Base-by-base conservation (phyloP, 2,329 filamentous ascomycete genomes). In the Pyricularia sp. region DNA sequence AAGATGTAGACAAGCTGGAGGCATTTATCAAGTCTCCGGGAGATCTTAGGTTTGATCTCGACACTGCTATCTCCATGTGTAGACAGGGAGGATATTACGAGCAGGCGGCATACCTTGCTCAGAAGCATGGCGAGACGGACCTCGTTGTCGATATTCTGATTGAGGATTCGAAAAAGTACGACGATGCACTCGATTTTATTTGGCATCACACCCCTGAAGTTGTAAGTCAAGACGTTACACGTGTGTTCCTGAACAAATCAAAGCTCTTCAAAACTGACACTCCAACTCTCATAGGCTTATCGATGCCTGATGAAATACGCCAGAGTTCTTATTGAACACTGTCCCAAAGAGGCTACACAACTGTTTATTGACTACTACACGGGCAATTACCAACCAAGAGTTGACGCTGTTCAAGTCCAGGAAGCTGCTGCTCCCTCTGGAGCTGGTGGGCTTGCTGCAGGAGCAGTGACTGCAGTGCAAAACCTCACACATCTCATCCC, bases 41-140 rank as follows among this genome's bases (percentile, higher is more conserved):
- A 2, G 93, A 97, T 70, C 83, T 97, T 57, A 97, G 96, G 71
- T 99, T 99, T 71, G 94, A 99, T 73, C 81, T 97, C 2, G 94
- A 99, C 69, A 99, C 94, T 1, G 94, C 94, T 16, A 99, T 99
- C 68, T 86, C 89, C 1, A 97, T 99, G 92, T 99, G 94, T 72
- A 86, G 96, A 31, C 94, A 99, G 77, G 94, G 93, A 12, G 93
- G 94, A 0, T 99, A 99, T 75, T 96, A 88, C 71, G 93, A 97
- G 66, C 96, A 99, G 78, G 94, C 94, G 16, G 94, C 93, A 4
- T 99, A 96, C 71, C 82, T 99, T 49, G 94, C 96, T 7, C 90
- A 92, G 66, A 93, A 97, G 74, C 93, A 99, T 72, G 89, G 91
- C 6, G 94, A 99, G 74, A 91, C 91, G 68, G 92, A 96, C 66